These are phyloP conservation scores for Hypoxylon sp. DNA, from an alignment of 2,329 filamentous ascomycete genomes.

Conservation along the genomic window DNA sequence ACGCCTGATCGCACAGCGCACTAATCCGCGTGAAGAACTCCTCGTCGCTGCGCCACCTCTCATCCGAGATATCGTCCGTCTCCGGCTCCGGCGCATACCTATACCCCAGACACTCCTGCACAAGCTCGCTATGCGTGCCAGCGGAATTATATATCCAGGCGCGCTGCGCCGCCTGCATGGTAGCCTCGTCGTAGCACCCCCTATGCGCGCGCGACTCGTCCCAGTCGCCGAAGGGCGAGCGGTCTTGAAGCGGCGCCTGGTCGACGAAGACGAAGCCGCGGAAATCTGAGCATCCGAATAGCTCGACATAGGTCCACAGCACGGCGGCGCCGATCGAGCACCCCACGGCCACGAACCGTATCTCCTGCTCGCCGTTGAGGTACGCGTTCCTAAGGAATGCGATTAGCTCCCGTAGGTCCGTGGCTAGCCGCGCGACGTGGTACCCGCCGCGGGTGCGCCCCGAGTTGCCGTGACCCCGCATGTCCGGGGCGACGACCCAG, in stretches of 20 bases:
- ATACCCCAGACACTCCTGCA: conserved; percentile 58
- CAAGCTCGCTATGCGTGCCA: conserved; percentile 53
- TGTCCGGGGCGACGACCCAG: conserved; percentile 59
- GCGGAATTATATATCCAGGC: conserved; percentile 63
- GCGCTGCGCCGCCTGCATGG: conserved; percentile 62
- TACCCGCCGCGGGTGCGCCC: conserved; percentile 55
- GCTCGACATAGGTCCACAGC: conserved; percentile 60
- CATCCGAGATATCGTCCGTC: conserved; percentile 47
- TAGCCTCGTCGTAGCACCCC: conserved; percentile 59
- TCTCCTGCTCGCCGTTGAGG: neutral
- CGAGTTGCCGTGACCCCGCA: conserved; percentile 59
- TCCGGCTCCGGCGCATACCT: conserved; percentile 47
- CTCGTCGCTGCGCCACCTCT: conserved; percentile 52
- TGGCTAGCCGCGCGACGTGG: conserved; percentile 60
- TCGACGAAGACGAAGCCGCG: conserved; percentile 58
- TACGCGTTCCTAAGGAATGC: conserved; percentile 44
- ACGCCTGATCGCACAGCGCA: conserved; percentile 55
- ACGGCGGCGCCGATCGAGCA: conserved; percentile 61
- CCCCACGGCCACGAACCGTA: conserved; percentile 55
- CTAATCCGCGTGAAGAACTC: conserved; percentile 57
- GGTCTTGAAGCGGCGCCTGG: conserved; percentile 60
- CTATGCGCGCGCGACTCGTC: conserved; percentile 53
- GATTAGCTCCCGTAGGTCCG: conserved; percentile 56
- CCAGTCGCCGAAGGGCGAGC: conserved; percentile 54
- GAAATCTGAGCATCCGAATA: conserved; percentile 56